Conservation (phyloP, 805 yeast species). For the Kazachstania africana region DNA sequence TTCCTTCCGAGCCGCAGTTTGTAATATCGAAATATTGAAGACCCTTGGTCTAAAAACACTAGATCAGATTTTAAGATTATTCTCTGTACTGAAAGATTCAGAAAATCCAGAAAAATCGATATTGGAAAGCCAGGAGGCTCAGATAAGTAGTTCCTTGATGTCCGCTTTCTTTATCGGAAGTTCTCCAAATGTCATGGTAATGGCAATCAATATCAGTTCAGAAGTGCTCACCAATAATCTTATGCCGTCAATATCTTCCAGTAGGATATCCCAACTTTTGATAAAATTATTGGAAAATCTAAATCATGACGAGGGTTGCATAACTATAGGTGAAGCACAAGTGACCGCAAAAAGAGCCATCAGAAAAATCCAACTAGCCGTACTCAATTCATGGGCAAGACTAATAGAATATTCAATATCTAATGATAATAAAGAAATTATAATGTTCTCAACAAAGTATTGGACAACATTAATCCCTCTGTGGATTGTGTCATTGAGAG, state of each 20-base stretch:
- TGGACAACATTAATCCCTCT: slow-evolving; percentile 52
- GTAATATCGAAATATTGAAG: slow-evolving; percentile 49
- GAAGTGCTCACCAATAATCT: slow-evolving; percentile 57
- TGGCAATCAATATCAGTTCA: slow-evolving; percentile 69
- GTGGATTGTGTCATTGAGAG: slow-evolving; percentile 70
- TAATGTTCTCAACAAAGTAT: slow-evolving; percentile 42
- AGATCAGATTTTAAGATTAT: slow-evolving; percentile 47
- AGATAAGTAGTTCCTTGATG: slow-evolving; percentile 75
- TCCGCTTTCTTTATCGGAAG: slow-evolving; percentile 75
- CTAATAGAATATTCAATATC: slow-evolving; percentile 29
- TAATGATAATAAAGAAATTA: slow-evolving; percentile 30
- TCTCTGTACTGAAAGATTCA: slow-evolving; percentile 56
- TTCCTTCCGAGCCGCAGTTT: slow-evolving; percentile 72
- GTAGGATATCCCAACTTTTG: slow-evolving; percentile 51
- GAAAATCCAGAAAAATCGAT: slow-evolving; percentile 58
- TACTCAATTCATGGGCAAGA: slow-evolving; percentile 66
- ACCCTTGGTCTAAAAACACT: slow-evolving; percentile 55
- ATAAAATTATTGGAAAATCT: slow-evolving; percentile 54
- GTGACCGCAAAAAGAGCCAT: slow-evolving; percentile 35
- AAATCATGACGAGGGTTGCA: slow-evolving; percentile 13
- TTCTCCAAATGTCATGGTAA: slow-evolving; percentile 59
- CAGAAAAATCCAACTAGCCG: slow-evolving; percentile 44
- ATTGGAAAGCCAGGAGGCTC: slow-evolving; percentile 90
- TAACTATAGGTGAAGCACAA: slow-evolving; percentile 47
- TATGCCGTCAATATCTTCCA: slow-evolving; percentile 36